Evolutionary conservation across 306 rosid genomes (phyloP).

Genomic region (Prinsepia uniflora): DNA sequence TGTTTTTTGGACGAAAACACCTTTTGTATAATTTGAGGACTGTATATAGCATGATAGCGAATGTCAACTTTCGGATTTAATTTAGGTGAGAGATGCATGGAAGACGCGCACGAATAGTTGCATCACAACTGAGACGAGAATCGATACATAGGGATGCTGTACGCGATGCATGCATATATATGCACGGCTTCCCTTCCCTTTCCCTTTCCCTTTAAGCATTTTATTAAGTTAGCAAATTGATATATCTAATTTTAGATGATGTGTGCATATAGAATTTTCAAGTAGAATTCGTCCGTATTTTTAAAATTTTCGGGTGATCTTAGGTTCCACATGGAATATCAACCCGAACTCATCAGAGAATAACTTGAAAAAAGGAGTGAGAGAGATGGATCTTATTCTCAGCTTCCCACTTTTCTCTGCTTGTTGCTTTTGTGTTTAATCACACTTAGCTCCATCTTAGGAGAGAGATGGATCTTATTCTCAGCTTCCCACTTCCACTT

Average conservation of each 20-base stretch:
- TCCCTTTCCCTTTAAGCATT: no score
- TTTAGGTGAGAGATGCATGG: conserved; percentile 23
- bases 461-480: no score
- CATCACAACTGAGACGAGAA: conserved; percentile 17
- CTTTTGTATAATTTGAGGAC: conserved; percentile 12
- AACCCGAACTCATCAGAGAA: neutral
- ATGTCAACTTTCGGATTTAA: conserved; percentile 57
- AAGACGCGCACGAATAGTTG: conserved; percentile 33
- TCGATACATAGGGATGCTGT: neutral
- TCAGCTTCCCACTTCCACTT: no score
- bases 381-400: neutral
- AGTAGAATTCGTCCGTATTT: no score
- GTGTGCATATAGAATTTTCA: neutral
- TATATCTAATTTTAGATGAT: neutral
- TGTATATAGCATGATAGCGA: conserved; percentile 14
- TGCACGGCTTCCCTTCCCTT: no score
- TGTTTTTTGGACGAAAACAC: conserved; percentile 35
- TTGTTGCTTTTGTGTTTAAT: no score
- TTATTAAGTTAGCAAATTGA: neutral
- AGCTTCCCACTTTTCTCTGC: neutral
- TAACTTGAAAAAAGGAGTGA: neutral
- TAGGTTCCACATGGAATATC: no score
- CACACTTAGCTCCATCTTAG: no score
- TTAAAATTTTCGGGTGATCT: no score
- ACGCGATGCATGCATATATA: neutral